Evolutionary conservation across 139 green algal species (phyloP).

Genomic region (Protoeuglena noctilucae): DNA sequence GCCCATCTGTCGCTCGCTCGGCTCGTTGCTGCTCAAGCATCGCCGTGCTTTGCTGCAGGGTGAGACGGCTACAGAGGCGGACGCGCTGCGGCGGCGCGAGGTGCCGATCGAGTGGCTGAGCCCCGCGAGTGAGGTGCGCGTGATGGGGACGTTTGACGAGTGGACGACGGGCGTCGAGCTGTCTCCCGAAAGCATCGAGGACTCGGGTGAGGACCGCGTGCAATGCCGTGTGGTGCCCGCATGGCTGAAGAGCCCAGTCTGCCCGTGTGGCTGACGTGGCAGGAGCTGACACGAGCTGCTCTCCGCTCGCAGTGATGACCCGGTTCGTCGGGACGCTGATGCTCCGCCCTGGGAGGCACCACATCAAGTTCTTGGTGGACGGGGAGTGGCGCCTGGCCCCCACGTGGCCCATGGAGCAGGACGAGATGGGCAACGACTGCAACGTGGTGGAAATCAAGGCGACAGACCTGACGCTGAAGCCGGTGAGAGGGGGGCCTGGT

Average conservation of each 20-base stretch:
- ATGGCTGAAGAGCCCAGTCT: no score
- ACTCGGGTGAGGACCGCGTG: no score
- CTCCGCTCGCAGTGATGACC: no score
- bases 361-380: constrained; percentile 20
- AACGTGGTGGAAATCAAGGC: no score
- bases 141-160: constrained; percentile 44
- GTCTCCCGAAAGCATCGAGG: constrained; percentile 23
- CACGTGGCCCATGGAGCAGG: constrained; percentile 10
- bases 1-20: background rate
- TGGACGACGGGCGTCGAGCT: constrained; percentile 43
- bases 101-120: background rate
- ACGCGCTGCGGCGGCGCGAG: background rate
- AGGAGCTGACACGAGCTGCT: no score
- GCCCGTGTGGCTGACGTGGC: no score
- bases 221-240: no score
- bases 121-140: background rate
- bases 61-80: background rate
- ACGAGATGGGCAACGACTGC: background rate
- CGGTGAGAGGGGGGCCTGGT: no score
- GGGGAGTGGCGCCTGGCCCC: constrained; percentile 11
- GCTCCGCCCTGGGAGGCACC: constrained; percentile 10
- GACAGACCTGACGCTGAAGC: no score
- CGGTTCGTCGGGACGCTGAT: constrained; percentile 20
- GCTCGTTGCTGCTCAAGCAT: background rate
- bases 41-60: no score